These are phyloP conservation scores for Triticum timopheevii DNA, from an alignment of 176 grass and related monocot species.

Conservation along the genomic window DNA sequence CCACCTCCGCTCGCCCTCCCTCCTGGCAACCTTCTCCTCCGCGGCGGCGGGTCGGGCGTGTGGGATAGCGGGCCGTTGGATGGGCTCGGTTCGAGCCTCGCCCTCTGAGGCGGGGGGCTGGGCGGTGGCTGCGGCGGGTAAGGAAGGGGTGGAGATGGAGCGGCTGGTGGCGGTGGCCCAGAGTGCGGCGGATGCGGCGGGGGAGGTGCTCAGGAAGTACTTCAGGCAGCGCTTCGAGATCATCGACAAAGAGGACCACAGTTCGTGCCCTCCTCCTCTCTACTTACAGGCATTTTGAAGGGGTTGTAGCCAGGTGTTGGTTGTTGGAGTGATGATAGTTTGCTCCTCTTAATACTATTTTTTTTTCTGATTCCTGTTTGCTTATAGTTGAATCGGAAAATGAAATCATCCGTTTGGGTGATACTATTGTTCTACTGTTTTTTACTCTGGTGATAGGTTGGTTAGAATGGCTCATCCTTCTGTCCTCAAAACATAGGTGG, in stretches of 20 bases:
- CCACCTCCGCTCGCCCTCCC: neutral
- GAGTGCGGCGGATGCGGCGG: constrained; percentile 57
- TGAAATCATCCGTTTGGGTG: neutral
- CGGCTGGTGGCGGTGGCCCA: constrained; percentile 63
- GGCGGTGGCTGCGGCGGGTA: neutral
- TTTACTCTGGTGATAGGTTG: neutral
- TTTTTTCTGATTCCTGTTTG: neutral
- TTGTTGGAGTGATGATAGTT: neutral
- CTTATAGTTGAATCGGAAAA: neutral
- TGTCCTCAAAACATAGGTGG: neutral
- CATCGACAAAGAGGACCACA: constrained; percentile 84
- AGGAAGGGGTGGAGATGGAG: constrained; percentile 35
- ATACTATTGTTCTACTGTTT: neutral
- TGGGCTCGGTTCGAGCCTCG: constrained; percentile 21
- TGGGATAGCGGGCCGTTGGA: neutral
- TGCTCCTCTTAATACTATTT: neutral
- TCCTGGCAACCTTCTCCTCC: neutral
- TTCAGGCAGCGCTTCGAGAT: constrained; percentile 76
- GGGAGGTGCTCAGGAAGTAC: constrained; percentile 78
- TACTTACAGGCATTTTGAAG: neutral
- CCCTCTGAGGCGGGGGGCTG: neutral
- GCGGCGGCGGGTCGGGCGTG: neutral
- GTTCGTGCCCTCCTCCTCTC: constrained; percentile 33
- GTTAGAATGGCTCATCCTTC: neutral
- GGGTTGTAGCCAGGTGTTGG: neutral